These are phyloP conservation scores for Emericellopsis atlantica DNA, from an alignment of 2,329 filamentous ascomycete species.

Conservation along the genomic window DNA sequence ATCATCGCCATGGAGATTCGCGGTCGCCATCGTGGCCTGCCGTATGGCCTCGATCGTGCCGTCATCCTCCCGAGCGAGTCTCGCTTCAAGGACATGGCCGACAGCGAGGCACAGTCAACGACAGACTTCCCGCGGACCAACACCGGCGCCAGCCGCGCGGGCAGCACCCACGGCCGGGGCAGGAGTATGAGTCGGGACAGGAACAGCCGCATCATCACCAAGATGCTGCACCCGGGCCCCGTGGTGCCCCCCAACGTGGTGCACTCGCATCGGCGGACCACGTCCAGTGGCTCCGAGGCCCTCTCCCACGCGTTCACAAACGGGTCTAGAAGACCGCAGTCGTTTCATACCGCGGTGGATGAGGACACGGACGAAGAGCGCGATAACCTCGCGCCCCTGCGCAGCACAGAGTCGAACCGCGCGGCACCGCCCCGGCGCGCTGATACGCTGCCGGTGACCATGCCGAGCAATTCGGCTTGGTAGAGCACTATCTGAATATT, in stretches of 20 bases:
- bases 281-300: background rate
- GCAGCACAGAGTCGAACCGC: background rate
- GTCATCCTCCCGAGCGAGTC: conserved; percentile 46
- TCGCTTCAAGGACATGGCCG: conserved; percentile 38
- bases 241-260: conserved; percentile 17
- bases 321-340: conserved; percentile 1
- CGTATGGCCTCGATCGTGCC: conserved; percentile 52
- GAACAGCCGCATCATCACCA: conserved; percentile 8
- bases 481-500: too few species aligned
- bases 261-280: conserved; percentile 10
- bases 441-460: background rate
- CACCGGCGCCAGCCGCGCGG: conserved; percentile 17
- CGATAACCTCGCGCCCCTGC: background rate
- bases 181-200: conserved; percentile 25
- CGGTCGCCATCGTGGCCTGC: conserved; percentile 55
- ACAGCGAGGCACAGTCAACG: conserved; percentile 26
- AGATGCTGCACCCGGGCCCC: conserved; percentile 35
- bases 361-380: background rate
- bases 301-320: background rate
- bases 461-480: background rate
- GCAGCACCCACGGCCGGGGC: conserved; percentile 15
- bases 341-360: conserved; percentile 1
- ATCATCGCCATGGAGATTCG: conserved; percentile 59
- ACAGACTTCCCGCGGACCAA: conserved; percentile 17
- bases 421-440: background rate